phyloP scores from a whole-genome alignment of 148 eudicot species.

The Silene conica region DNA sequence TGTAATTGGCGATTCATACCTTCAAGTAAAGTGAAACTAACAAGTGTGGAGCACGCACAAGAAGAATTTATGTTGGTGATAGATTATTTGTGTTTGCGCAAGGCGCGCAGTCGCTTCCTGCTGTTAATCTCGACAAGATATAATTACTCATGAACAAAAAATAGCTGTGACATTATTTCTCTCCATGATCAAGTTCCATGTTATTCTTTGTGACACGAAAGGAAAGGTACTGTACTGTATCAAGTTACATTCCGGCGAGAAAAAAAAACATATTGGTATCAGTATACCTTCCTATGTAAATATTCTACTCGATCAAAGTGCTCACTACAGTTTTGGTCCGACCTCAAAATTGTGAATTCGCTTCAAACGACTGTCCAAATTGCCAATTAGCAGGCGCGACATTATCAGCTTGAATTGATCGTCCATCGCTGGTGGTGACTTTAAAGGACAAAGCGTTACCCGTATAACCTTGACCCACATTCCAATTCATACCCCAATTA shows the following conservation, averaged over 20 bases:
- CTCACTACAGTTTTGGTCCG: background rate
- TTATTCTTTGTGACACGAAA: background rate
- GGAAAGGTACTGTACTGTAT: background rate
- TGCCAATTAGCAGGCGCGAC: constrained; percentile 25
- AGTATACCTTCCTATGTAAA: background rate
- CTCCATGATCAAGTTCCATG: background rate
- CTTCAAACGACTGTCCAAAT: constrained; percentile 17
- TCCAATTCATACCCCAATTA: constrained; percentile 31
- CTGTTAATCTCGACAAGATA: no score
- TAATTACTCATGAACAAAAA: no score
- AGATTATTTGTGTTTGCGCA: no score
- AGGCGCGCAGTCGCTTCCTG: no score
- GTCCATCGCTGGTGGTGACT: constrained; percentile 23
- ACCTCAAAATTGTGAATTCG: constrained; percentile 14
- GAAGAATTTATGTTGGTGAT: no score
- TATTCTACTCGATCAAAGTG: background rate
- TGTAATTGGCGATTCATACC: background rate
- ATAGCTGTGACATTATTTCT: no score
- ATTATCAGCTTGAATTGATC: background rate
- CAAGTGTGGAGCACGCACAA: background rate
- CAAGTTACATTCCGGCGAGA: background rate
- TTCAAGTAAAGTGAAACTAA: background rate
- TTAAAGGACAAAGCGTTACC: constrained; percentile 11
- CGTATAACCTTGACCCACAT: background rate
- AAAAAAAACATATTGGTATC: background rate